Base-by-base conservation (phyloP, 176 grass and related monocot species). In the Raddia guianensis region DNA sequence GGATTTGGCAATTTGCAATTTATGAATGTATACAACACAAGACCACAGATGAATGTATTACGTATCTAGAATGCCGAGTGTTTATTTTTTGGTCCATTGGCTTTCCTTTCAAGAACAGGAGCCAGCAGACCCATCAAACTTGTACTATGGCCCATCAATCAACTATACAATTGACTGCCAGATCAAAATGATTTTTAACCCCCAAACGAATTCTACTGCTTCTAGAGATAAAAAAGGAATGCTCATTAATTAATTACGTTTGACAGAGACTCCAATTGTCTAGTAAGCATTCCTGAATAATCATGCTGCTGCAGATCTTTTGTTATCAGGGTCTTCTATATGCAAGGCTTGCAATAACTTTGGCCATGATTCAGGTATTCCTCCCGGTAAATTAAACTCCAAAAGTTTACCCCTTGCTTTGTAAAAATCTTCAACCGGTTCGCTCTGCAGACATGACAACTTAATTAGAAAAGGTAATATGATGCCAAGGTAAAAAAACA, bases 391-490 rank as follows among this genome's bases (percentile, higher is more conserved):
- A 83, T 95, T 75, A 70, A 99, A 99, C 80, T 99, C 86, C 46
- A 95, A 69, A 67, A 95, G 96, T 80, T 95, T 99, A 0, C 88
- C 88, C 13, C 92, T 82, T 44, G 74, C 69, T 66, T 87, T 85
- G 80, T 95, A 99, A 80, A 95, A 99, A 27, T 80, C 92, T 80
- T 99, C 96, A 42, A 99, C 90, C 51, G 96, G 96, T 46, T 99
- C 15, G 48, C 79, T 84, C 96, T 99, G 87, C 64, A 86, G 70
- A 76, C 42, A 71, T 9, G 12, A 75, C 7, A 52, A 1, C 9
- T 65, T 61, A 2, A 3, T 71, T 57, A 69, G 15, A 80, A 69
- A 74, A 63, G 54, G 54, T 69, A 53, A 16, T 43, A 16, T 5
- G 65, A 63, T 51, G 65, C 49, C 33, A 50, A n/a, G 55, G 0